Base-by-base conservation (phyloP, 306 rosid species). In the Aeschynomene evenia region DNA sequence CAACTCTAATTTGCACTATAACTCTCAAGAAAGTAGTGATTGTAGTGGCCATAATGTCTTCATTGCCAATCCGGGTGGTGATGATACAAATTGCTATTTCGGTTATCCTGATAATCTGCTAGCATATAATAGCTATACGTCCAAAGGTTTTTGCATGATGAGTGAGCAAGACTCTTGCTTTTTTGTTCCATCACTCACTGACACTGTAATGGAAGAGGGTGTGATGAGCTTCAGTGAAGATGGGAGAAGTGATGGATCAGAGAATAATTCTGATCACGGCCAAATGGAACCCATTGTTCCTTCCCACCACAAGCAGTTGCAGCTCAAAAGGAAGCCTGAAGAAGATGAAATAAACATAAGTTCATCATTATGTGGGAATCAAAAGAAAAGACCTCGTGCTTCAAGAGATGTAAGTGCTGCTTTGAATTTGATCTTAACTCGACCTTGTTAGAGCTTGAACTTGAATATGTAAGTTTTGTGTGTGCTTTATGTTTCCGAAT, bases 351-450 rank as follows among this genome's bases (percentile, higher is more conserved):
- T 12, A 22, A 51, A 66, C 62, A 14, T 13, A 10, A 12, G 16
- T 37, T 18, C 61, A 15, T 60, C 79, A n/a, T n/a, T n/a, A n/a
- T n/a, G n/a, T 5, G 76, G 21, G 33, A 68, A 66, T 42, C 80
- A 53, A 15, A 84, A 75, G 74, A 86, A 84, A 77, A 83, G 73
- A 34, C 54, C 81, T 40, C 85, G 78, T 40, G 34, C 55, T 58
- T 66, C 82, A 24, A 67, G 34, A 75, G 67, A 85, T 20, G 96
- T 84, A 78, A 82, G 92, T 70, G n/a, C n/a, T n/a, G n/a, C n/a
- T 14, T 49, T 52, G 50, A 67, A 9, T 31, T 14, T 52, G 23
- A 45, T 20, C 49, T 40, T 50, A 26, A 18, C 59, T 28, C 31
- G 0, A 39, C 4, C 0, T 39, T 39, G 14, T 39, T 2, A 1